These are phyloP conservation scores for Tolypocladium capitatum DNA, from an alignment of 2,329 filamentous ascomycete genomes.

Conservation along the genomic window DNA sequence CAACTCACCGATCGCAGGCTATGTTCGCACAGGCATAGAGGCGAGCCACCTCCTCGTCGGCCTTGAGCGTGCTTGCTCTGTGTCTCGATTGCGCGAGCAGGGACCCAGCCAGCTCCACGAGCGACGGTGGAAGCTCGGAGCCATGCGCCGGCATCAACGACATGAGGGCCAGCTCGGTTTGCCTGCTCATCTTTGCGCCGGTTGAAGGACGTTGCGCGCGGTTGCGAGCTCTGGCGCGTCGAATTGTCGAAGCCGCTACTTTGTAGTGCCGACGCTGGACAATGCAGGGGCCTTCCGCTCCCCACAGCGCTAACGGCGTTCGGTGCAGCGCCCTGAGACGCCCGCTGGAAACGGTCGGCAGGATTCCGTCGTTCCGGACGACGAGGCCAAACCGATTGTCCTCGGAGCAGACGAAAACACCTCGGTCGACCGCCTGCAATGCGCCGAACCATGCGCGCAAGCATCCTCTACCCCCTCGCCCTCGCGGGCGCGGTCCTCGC, in stretches of 20 bases:
- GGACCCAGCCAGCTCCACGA: slow-evolving; percentile 58
- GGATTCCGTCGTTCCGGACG: no score
- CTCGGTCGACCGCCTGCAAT: background rate
- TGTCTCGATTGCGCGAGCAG: slow-evolving; percentile 70
- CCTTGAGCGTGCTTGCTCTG: slow-evolving; percentile 63
- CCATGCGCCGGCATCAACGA: slow-evolving; percentile 62
- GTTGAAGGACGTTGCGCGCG: background rate
- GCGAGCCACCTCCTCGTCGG: slow-evolving; percentile 78
- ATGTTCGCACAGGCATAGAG: slow-evolving; percentile 77
- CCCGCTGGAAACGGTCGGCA: no score
- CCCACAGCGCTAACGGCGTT: background rate
- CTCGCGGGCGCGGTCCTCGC: slow-evolving; percentile 31
- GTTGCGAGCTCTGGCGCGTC: background rate
- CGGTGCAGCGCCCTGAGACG: background rate
- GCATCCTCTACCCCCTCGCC: slow-evolving; percentile 20
- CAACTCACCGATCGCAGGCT: slow-evolving; percentile 64
- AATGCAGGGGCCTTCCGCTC: background rate
- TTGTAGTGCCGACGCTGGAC: background rate
- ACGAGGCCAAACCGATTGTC: no score
- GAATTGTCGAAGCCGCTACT: background rate
- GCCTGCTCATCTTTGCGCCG: slow-evolving; percentile 49
- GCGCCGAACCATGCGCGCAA: slow-evolving; percentile 13
- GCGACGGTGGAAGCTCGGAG: slow-evolving; percentile 50
- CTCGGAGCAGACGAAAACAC: no score
- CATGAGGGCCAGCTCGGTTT: slow-evolving; percentile 60